These are phyloP conservation scores for Hypoxylon rubiginosum DNA, from an alignment of 2,329 filamentous ascomycete genomes.

Conservation along the genomic window DNA sequence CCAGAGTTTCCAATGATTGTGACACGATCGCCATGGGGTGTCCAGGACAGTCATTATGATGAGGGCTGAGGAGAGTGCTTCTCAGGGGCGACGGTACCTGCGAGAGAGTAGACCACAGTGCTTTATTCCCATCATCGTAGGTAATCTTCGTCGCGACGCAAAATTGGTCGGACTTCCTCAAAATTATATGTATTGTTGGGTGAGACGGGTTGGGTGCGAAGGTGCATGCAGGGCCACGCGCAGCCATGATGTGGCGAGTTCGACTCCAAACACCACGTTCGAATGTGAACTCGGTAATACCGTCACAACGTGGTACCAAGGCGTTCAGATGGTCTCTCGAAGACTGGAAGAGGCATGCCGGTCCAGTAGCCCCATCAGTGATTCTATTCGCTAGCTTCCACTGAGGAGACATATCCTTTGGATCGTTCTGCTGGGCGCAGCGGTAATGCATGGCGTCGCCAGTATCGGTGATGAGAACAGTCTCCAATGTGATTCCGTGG, in stretches of 20 bases:
- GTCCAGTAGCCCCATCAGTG: constrained; percentile 6
- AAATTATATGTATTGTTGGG: not conserved
- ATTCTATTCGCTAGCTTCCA: constrained; percentile 19
- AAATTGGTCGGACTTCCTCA: not conserved
- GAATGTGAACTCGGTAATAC: constrained; percentile 17
- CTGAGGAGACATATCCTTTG: not conserved
- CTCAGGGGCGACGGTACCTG: constrained; percentile 5
- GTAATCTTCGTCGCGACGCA: not conserved
- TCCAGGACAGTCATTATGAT: not conserved
- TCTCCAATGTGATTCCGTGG: constrained; percentile 26
- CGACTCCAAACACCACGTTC: constrained; percentile 2
- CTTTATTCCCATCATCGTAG: not conserved
- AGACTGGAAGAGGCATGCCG: constrained; percentile 23
- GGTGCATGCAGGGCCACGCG: constrained; percentile 15
- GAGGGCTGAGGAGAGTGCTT: not conserved
- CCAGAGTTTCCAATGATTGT: constrained; percentile 10
- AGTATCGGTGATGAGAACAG: constrained; percentile 8
- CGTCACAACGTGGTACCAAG: constrained; percentile 1
- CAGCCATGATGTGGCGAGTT: not conserved
- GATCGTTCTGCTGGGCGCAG: not conserved
- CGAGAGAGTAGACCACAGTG: not conserved
- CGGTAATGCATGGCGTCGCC: constrained; percentile 28
- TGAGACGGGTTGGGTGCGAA: constrained; percentile 7
- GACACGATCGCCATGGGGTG: constrained; percentile 18
- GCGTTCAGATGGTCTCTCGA: constrained; percentile 8